A percentile compares a stretch with the other conserved stretches of the same genome.
Conservation (phyloP, 129 eudicot genomes). For the Centella asiatica region DNA sequence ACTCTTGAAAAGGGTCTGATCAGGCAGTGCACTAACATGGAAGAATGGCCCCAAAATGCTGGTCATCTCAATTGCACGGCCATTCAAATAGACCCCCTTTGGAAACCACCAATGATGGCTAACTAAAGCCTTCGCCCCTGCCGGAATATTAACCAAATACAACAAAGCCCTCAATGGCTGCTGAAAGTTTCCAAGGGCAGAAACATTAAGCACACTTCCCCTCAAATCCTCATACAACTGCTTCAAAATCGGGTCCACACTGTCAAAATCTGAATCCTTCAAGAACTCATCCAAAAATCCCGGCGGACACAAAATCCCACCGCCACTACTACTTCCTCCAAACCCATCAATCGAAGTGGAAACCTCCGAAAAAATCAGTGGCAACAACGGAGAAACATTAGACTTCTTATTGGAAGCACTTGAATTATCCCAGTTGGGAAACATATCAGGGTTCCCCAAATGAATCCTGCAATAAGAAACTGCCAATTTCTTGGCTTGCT, state of each 20-base stretch:
- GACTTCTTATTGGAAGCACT: slow-evolving; percentile 17
- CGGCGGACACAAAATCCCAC: slow-evolving; percentile 42
- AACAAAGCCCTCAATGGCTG: slow-evolving; percentile 85
- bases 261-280: slow-evolving; percentile 71
- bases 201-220: slow-evolving; percentile 69
- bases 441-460: slow-evolving; percentile 83
- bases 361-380: slow-evolving; percentile 62
- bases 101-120: slow-evolving; percentile 97
- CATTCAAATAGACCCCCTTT: slow-evolving; percentile 58
- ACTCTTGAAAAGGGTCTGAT: slow-evolving; percentile 68
- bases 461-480: slow-evolving; percentile 81
- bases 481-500: slow-evolving; percentile 60
- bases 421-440: slow-evolving; percentile 30
- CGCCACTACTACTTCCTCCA: slow-evolving; percentile 45
- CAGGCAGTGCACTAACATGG: slow-evolving; percentile 95
- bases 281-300: slow-evolving; percentile 86
- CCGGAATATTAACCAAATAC: slow-evolving; percentile 63
- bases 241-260: slow-evolving; percentile 70
- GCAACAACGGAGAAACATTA: slow-evolving; percentile 60
- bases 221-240: slow-evolving; percentile 89
- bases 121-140: slow-evolving; percentile 70
- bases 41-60: slow-evolving; percentile 95
- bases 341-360: slow-evolving; percentile 47
- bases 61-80: slow-evolving; percentile 85
- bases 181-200: slow-evolving; percentile 93